Base-by-base conservation (phyloP, 805 yeast genomes). In the Ogataea paraovalis region DNA sequence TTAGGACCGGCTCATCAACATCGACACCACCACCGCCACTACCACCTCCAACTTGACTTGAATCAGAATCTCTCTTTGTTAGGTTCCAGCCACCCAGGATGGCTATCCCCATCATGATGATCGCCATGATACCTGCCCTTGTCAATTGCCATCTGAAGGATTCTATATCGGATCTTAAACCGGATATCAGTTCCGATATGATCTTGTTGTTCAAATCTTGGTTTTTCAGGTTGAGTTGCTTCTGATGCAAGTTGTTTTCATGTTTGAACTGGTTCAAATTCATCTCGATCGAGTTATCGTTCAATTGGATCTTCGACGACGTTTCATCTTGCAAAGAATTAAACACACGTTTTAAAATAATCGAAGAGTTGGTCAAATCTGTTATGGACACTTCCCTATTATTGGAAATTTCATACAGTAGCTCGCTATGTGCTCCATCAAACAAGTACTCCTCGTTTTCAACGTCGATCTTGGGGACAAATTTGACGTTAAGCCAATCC, bases 61-160 rank as follows among this genome's bases (percentile, higher is more conserved):
- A 32, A 25, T 18, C 14, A 19, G 28, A 49, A 25, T 59, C 64
- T 9, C 54, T 37, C 46, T 60, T 70, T 56, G 74, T 41, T 64
- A 75, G 34, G 41, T 64, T 64, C 64, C 69, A 67, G 41, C 82
- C 79, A 54, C 81, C 77, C 65, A 87, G 74, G 4, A 83, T 73
- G 20, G 80, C 72, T 46, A 80, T 77, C 1, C 87, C 87, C 52
- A 85, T 73, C 1, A 82, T 71, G 20, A 86, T 66, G 30, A 90
- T 83, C 2, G 94, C 87, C 39, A 87, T 72, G 30, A 94, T 70
- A 9, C 97, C 97, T 63, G 94, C 79, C 47, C 97, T 74, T 1
- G 97, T 90, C 40, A 92, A 80, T 60, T 88, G 89, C 99, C 99
- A 92, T 57, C 98, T 75, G 51, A 92, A 73, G 49, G 83, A 80